Conservation (phyloP, 257 asterid genomes). For the Solanum piurae region DNA sequence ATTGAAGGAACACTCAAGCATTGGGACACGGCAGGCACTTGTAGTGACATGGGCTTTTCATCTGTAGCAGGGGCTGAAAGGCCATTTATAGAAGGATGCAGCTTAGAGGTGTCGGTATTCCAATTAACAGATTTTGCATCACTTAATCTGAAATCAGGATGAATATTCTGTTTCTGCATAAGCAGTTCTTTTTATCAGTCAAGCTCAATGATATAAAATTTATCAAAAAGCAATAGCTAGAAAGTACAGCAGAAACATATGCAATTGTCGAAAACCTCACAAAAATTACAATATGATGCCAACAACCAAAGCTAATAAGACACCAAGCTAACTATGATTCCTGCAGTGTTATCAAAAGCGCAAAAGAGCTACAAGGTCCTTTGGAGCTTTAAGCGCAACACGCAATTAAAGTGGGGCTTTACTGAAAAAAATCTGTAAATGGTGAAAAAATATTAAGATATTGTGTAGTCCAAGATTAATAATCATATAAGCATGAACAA, state of each 20-base stretch:
- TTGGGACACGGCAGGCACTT: constrained; percentile 46
- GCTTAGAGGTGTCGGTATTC: constrained; percentile 45
- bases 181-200: background rate
- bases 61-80: constrained; percentile 17
- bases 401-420: background rate
- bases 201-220: background rate
- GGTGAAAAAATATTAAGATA: background rate
- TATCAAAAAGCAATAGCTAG: background rate
- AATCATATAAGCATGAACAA: background rate
- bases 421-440: too few species aligned
- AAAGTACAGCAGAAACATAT: background rate
- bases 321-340: background rate
- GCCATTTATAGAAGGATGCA: constrained; percentile 39
- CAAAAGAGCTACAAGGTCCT: background rate
- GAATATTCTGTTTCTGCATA: background rate
- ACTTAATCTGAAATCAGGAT: constrained; percentile 63
- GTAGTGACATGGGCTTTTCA: constrained; percentile 29
- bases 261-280: background rate
- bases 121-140: constrained; percentile 42
- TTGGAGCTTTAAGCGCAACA: background rate
- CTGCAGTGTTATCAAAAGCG: background rate
- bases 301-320: background rate
- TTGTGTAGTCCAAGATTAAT: background rate
- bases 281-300: background rate
- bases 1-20: constrained; percentile 68